Evolutionary conservation across 1,284 basidiomycete genomes (phyloP).

Genomic region (Trichosporon sp.): DNA sequence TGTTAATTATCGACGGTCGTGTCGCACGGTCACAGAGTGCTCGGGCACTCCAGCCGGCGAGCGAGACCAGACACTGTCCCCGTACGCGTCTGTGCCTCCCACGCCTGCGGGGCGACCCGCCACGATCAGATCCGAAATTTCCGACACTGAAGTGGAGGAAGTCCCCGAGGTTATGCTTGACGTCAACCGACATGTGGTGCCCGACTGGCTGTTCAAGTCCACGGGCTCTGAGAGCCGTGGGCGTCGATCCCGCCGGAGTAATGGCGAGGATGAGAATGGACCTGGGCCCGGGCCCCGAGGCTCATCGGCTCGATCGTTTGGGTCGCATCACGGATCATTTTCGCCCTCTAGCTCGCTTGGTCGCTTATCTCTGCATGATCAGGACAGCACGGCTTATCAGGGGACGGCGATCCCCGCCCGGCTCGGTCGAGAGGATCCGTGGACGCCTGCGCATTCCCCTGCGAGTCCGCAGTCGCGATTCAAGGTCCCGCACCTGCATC

Average conservation of each 20-base stretch:
- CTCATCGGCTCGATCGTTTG: constrained; percentile 5
- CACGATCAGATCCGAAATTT: constrained; percentile 27
- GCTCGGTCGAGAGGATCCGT: constrained; percentile 30
- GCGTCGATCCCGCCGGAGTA: background rate
- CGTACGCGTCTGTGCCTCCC: constrained; percentile 24
- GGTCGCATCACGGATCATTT: constrained; percentile 13
- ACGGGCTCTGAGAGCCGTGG: constrained; percentile 10
- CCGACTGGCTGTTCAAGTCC: constrained; percentile 71
- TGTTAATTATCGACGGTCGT: constrained; percentile 75
- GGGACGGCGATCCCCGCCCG: constrained; percentile 20
- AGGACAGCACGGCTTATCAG: constrained; percentile 23
- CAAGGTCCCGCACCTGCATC: constrained; percentile 26
- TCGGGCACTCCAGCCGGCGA: constrained; percentile 46
- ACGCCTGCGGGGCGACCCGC: constrained; percentile 23
- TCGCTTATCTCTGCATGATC: constrained; percentile 20
- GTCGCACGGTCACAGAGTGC: constrained; percentile 22
- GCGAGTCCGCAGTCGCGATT: constrained; percentile 14
- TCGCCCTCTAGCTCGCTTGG: constrained; percentile 37
- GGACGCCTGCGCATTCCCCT: constrained; percentile 41
- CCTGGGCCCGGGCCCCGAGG: constrained; percentile 1
- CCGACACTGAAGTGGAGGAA: constrained; percentile 45
- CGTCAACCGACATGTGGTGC: constrained; percentile 90
- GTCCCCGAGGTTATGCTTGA: constrained; percentile 84
- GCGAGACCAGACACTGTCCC: constrained; percentile 19
- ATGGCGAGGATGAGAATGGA: constrained; percentile 12